phyloP scores from a whole-genome alignment of 352 stramenopile genomes.

The Phytophthora kernoviae region DNA sequence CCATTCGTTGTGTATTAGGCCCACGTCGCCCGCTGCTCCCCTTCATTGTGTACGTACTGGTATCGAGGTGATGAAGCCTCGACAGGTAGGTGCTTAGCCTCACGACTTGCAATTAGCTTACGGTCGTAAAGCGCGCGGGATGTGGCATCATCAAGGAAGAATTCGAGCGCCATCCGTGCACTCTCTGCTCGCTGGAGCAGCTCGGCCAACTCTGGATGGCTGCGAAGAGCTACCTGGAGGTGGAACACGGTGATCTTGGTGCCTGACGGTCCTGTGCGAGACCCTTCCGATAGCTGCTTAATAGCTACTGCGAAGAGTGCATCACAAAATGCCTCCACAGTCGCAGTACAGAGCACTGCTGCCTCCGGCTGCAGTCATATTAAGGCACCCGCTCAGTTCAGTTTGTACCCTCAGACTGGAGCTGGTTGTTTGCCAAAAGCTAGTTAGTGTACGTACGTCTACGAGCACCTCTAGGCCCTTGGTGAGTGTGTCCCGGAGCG shows the following conservation, averaged over 20 bases:
- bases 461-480: conserved; percentile 53
- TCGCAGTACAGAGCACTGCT: conserved; percentile 56
- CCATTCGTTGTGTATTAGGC: not conserved
- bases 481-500: conserved; percentile 51
- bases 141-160: conserved; percentile 58
- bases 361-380: conserved; percentile 41
- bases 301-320: conserved; percentile 54
- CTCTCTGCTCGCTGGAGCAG: conserved; percentile 42
- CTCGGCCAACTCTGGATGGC: conserved; percentile 42
- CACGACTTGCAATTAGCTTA: conserved; percentile 41
- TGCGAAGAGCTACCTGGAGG: conserved; percentile 56
- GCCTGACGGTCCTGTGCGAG: conserved; percentile 35
- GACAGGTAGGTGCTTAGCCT: conserved; percentile 47
- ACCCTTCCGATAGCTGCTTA: conserved; percentile 42
- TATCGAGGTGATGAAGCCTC: not conserved
- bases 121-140: conserved; percentile 49
- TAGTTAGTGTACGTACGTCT: conserved; percentile 33
- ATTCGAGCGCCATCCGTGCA: conserved; percentile 45
- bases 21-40: conserved; percentile 10
- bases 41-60: conserved; percentile 9
- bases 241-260: conserved; percentile 62
- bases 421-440: not conserved
- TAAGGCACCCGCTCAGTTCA: not conserved
- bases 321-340: conserved; percentile 58
- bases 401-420: not conserved